Percentiles rank a stretch among this genome's conserved stretches.
Evolutionary conservation across 495 filamentous ascomycete genomes (phyloP).

Genomic region (Tuber calosporum): DNA sequence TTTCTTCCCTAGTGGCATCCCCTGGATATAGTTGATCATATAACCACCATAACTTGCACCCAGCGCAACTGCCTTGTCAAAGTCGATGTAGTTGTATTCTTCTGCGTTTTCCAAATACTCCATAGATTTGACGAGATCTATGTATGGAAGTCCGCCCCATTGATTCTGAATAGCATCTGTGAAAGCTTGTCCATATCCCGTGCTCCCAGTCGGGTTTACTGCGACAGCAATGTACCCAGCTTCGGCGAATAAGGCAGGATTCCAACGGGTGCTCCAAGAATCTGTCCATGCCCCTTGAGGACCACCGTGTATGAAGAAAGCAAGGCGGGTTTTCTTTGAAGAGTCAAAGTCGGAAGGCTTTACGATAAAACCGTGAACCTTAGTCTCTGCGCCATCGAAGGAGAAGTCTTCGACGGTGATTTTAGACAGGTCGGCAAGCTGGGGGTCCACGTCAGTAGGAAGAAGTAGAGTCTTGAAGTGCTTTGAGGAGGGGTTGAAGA

Average conservation of each 20-base stretch:
- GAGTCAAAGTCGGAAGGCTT: slow-evolving; percentile 72
- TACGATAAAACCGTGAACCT: slow-evolving; percentile 71
- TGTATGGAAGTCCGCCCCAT: slow-evolving; percentile 53
- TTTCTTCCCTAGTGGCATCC: slow-evolving; percentile 61
- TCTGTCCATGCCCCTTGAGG: slow-evolving; percentile 82
- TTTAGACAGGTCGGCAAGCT: slow-evolving; percentile 54
- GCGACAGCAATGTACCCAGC: slow-evolving; percentile 81
- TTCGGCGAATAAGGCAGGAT: slow-evolving; percentile 82
- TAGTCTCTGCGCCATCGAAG: slow-evolving; percentile 56
- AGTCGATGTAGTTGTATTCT: slow-evolving; percentile 69
- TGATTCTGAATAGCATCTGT: slow-evolving; percentile 65
- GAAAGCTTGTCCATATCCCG: slow-evolving; percentile 74
- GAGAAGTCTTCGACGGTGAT: slow-evolving; percentile 63
- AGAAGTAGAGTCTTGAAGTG: slow-evolving; percentile 52
- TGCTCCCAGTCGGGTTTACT: slow-evolving; percentile 85
- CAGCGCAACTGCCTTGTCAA: slow-evolving; percentile 64
- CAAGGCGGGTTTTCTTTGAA: slow-evolving; percentile 68
- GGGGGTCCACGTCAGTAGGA: slow-evolving; percentile 43
- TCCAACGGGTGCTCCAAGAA: slow-evolving; percentile 83
- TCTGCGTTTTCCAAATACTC: slow-evolving; percentile 58
- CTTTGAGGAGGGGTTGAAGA: slow-evolving; percentile 49
- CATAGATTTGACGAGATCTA: slow-evolving; percentile 61
- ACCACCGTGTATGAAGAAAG: slow-evolving; percentile 80
- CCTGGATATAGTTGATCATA: slow-evolving; percentile 59
- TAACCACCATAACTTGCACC: slow-evolving; percentile 82